Conservation (phyloP, 805 yeast genomes). For the Lachancea thermotolerans region DNA sequence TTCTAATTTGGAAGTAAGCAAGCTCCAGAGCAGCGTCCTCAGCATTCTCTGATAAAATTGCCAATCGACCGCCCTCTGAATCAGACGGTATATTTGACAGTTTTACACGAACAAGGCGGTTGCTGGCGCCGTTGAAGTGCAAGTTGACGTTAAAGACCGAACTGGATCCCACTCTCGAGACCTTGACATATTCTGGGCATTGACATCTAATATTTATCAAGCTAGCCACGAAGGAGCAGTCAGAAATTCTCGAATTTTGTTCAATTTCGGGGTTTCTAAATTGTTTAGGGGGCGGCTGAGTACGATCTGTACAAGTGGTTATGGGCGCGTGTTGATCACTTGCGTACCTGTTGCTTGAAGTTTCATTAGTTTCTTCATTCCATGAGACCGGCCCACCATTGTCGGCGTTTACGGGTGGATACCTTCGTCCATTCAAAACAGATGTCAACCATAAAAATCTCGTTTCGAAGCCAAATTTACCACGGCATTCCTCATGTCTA, state of each 20-base stretch:
- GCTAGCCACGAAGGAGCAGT: slow-evolving; percentile 74
- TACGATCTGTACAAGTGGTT: too few species aligned
- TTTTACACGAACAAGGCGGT: slow-evolving; percentile 21
- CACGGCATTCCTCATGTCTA: not conserved
- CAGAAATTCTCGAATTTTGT: slow-evolving; percentile 32
- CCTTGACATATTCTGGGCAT: slow-evolving; percentile 10
- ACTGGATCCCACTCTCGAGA: slow-evolving; percentile 11
- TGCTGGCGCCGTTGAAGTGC: slow-evolving; percentile 25
- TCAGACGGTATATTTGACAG: slow-evolving; percentile 17
- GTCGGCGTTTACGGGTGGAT: slow-evolving; percentile 23
- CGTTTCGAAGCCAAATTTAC: slow-evolving; percentile 5
- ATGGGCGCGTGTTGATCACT: not conserved
- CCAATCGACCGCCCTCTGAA: slow-evolving; percentile 11
- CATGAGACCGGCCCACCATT: slow-evolving; percentile 19
- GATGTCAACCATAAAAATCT: slow-evolving; percentile 26
- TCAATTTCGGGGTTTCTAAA: slow-evolving; percentile 6
- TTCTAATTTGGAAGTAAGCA: slow-evolving; percentile 57
- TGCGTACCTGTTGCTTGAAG: not conserved
- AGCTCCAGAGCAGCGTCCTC: slow-evolving; percentile 50
- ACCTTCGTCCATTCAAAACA: slow-evolving; percentile 11
- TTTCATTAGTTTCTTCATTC: slow-evolving; percentile 8
- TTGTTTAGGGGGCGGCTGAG: not conserved
- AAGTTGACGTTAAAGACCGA: slow-evolving; percentile 16
- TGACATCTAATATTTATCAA: slow-evolving; percentile 43
- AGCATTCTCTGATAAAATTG: slow-evolving; percentile 13